Conservation (phyloP, 164 flowering plant species). For the Vitis cinerea region DNA sequence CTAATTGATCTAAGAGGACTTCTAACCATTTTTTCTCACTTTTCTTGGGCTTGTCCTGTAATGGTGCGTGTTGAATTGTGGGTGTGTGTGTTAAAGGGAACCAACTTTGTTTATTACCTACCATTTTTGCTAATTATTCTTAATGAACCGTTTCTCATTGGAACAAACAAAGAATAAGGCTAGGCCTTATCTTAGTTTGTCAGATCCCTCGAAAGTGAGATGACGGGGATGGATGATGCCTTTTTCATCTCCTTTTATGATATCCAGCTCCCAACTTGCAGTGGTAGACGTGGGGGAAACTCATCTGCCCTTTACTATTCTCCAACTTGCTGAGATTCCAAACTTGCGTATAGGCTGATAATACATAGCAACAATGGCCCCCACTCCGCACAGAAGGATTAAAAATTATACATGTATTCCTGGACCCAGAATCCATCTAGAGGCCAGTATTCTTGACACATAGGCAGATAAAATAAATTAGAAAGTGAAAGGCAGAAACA, state of each 20-base stretch:
- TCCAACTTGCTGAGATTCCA: neutral
- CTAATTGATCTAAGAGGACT: neutral
- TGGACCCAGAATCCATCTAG: neutral
- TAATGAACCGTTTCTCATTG: neutral
- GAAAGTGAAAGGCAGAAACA: too few relatives aligned
- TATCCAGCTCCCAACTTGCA: neutral
- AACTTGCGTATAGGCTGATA: neutral
- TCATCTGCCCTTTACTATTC: neutral
- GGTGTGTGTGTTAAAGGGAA: neutral
- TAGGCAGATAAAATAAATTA: too few relatives aligned
- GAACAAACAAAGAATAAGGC: neutral
- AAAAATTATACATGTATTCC: neutral
- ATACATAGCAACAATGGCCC: neutral
- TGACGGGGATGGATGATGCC: neutral
- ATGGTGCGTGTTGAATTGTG: neutral
- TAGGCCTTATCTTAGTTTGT: conserved; percentile 1
- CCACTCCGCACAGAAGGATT: neutral
- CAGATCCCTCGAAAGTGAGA: neutral
- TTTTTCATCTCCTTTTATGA: too few relatives aligned
- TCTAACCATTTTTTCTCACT: too few relatives aligned
- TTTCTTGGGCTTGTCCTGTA: too few relatives aligned
- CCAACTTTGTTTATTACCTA: neutral
- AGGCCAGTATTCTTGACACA: too few relatives aligned
- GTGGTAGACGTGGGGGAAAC: neutral
- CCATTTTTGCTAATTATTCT: neutral